Base-by-base conservation (phyloP, 805 yeast species). In the Myxozyma mucilagina region DNA sequence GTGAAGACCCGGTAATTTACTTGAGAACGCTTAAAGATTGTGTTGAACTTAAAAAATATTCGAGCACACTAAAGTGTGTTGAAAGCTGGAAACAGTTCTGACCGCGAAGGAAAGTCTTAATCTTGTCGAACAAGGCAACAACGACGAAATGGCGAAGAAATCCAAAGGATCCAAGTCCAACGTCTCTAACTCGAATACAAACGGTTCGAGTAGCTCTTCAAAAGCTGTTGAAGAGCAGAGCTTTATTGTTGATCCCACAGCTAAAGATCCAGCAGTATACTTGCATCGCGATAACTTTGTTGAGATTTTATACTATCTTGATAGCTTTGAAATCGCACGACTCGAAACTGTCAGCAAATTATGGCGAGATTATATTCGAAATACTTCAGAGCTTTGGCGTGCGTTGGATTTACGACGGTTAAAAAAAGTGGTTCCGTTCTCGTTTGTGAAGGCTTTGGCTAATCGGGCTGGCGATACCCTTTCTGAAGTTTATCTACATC, bases 341-440 rank as follows among this genome's bases (percentile, higher is more conserved):
- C 47, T 52, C 14, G 48, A 41, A 34, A 16, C 38, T 18, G 56
- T 52, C 16, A 52, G 56, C 34, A 41, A 32, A 20, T 32, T 52
- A n/a, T 52, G 56, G 56, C n/a, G 48, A 41, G 56, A 52, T 42
- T 52, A 43, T 43, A 42, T 52, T 31, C n/a, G 16, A n/a, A 42
- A 32, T 31, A 42, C 55, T 39, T 41, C 55, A 4, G 48, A 42
- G 31, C 39, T 52, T 31, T 52, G 55, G 55, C 29, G 55, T 9
- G 34, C 41, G 10, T 11, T 52, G 18, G 56, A 52, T 52, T 41
- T 52, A 11, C 42, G 48, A n/a, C 20, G 47, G 42, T 31, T 48
- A 8, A 43, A 52, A 32, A 14, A 42, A 10, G 32, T 41, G 13
- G 56, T 52, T 14, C 42, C 56, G 6, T 52, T 42, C 24, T 3